Conservation (phyloP, 2,329 filamentous ascomycete species). For the Xylariaceae sp. region DNA sequence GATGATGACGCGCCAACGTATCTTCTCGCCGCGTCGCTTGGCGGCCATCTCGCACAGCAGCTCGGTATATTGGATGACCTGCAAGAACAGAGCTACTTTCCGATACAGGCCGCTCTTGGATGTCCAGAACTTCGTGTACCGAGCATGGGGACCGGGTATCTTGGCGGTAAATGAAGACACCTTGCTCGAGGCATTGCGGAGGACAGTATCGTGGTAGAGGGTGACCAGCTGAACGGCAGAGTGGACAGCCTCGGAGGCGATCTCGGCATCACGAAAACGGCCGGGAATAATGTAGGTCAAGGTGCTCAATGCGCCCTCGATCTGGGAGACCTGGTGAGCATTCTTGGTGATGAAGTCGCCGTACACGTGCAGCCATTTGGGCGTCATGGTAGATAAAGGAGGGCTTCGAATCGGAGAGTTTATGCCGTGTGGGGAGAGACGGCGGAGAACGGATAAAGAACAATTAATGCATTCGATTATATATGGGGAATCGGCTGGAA, state of each 20-base stretch:
- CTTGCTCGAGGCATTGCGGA: conserved; percentile 60
- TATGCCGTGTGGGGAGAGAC: conserved; percentile 7
- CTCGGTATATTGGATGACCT: conserved; percentile 92
- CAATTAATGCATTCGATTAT: too few relatives aligned
- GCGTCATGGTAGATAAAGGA: conserved; percentile 52
- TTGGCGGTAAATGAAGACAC: conserved; percentile 52
- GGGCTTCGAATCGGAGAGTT: conserved; percentile 37
- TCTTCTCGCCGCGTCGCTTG: conserved; percentile 73
- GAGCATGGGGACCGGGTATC: conserved; percentile 52
- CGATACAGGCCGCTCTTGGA: conserved; percentile 64
- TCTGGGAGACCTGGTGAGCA: conserved; percentile 85
- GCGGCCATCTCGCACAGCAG: conserved; percentile 96
- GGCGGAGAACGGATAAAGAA: too few relatives aligned
- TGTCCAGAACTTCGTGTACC: conserved; percentile 64
- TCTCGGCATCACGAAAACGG: conserved; percentile 84
- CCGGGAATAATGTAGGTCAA: conserved; percentile 95
- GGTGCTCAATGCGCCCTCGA: conserved; percentile 87
- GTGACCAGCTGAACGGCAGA: conserved; percentile 85
- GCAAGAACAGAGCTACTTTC: conserved; percentile 72
- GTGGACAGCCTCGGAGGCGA: conserved; percentile 88
- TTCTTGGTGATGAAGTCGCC: conserved; percentile 93
- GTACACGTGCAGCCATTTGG: conserved; percentile 66
- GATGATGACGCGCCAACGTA: conserved; percentile 82
- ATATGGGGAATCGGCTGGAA: too few relatives aligned
- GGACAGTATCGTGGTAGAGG: conserved; percentile 85